Evolutionary conservation across 768 basidiomycete genomes (phyloP), one percentile per base, ranked within the genome.

Genomic region (Amanita rubescens): DNA sequence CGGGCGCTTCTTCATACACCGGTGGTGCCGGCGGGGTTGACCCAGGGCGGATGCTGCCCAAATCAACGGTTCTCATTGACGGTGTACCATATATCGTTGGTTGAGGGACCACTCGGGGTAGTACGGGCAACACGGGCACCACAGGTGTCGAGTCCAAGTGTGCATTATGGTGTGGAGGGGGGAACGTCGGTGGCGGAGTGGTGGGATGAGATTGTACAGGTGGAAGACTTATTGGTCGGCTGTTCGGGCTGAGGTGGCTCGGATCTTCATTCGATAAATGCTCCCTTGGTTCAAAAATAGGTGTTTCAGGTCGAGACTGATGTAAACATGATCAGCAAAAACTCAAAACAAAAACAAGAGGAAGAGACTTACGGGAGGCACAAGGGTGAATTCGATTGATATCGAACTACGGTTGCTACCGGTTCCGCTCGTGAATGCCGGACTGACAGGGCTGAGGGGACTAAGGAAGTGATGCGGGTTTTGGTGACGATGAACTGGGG

Each of bases 1-100:
- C 46, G 11, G 52, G 52, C 1, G 52, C 52, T 25, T 53, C 52
- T 19, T 35, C 52, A 14, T 53, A 53, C 12, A 46, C 32, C n/a
- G n/a, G n/a, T 7, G 22, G 43, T 25, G 20, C 10, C 42, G 38
- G n/a, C 38, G 10, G 27, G 5, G 27, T 30, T 30, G 27, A 4
- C 27, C 38, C n/a, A 30, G 34, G 11, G 9, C 8, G 8, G 15
- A 8, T 12, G n/a, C 12, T 30, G 46, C 34, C 39, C 6, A 51
- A 41, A 20, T 53, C 52, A 9, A 25, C n/a, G n/a, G 33, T 20
- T 24, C 20, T n/a, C 11, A 27, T n/a, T 8, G 34, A 2, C 3
- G 52, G 52, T 17, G 52, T 53, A 14, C 52, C 52, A 12, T 27
- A 46, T 20, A 19, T 10, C 14, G 52, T 53, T 11, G 52, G 52